Conservation (phyloP, 1,284 basidiomycete genomes). For the Ustilago crameri region DNA sequence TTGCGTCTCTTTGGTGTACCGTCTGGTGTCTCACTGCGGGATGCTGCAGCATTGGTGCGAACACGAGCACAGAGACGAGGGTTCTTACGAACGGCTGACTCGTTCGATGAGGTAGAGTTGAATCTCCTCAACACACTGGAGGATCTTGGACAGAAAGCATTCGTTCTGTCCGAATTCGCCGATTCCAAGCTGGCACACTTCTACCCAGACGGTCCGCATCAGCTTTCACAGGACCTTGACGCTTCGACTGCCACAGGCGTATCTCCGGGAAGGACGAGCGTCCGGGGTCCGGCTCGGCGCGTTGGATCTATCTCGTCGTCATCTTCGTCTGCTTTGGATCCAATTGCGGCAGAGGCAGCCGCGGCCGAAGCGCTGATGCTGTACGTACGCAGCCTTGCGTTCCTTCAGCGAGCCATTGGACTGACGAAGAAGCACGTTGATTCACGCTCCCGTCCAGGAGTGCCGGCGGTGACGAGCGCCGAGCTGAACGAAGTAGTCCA, state of each 20-base stretch:
- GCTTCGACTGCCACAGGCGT: constrained; percentile 27
- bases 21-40: constrained; percentile 66
- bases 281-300: constrained; percentile 22
- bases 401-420: constrained; percentile 86
- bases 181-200: constrained; percentile 85
- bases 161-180: constrained; percentile 89
- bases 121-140: constrained; percentile 80
- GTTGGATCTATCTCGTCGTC: constrained; percentile 39
- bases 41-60: constrained; percentile 56
- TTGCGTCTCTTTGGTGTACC: constrained; percentile 85
- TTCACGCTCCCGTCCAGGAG: constrained; percentile 52
- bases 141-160: constrained; percentile 92
- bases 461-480: constrained; percentile 65
- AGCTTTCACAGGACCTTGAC: constrained; percentile 40
- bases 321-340: constrained; percentile 39
- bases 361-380: constrained; percentile 83
- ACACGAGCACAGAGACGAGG: constrained; percentile 62
- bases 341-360: constrained; percentile 63
- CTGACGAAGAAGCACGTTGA: constrained; percentile 69
- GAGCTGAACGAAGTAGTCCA: constrained; percentile 74
- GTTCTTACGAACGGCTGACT: constrained; percentile 39
- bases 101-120: constrained; percentile 73
- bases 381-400: constrained; percentile 91
- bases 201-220: constrained; percentile 72
- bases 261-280: constrained; percentile 30